These are phyloP conservation scores for Iberis pinnata DNA, from an alignment of 345 rosid genomes.

Conservation along the genomic window DNA sequence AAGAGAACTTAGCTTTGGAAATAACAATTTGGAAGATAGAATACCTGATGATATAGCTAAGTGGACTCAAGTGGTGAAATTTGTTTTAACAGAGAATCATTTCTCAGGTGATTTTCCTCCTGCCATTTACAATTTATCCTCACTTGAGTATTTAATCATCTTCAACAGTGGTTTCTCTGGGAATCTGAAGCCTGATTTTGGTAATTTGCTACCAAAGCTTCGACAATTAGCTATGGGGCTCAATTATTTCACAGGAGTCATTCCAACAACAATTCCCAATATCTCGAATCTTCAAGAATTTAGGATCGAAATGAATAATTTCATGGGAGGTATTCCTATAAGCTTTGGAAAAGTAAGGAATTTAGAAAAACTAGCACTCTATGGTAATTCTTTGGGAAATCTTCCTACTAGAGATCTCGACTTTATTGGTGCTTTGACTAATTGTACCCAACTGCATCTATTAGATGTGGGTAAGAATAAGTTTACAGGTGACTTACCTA, in stretches of 20 bases:
- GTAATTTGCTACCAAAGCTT: constrained; percentile 2
- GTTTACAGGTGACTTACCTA: constrained; percentile 6
- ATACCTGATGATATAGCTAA: constrained; percentile 4
- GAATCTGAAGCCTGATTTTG: constrained; percentile 3
- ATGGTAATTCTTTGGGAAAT: neutral
- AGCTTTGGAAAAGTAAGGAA: neutral
- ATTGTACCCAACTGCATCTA: neutral
- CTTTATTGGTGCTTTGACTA: constrained; percentile 3
- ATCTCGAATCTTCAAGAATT: neutral
- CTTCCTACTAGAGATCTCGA: neutral
- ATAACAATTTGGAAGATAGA: neutral
- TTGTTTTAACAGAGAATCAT: neutral
- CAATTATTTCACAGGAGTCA: neutral
- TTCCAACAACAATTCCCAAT: constrained; percentile 3
- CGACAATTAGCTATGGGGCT: neutral
- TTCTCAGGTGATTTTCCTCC: constrained; percentile 7
- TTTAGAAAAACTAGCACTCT: neutral
- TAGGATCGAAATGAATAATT: neutral
- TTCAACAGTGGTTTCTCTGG: neutral
- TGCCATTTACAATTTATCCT: neutral
- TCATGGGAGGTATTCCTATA: neutral
- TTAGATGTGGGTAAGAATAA: neutral
- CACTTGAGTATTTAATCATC: constrained; percentile 1
- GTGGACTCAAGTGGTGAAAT: neutral
- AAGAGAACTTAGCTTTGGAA: neutral